Base-by-base conservation (phyloP, 2,329 filamentous ascomycete genomes). In the Dactylellina parvicollis region DNA sequence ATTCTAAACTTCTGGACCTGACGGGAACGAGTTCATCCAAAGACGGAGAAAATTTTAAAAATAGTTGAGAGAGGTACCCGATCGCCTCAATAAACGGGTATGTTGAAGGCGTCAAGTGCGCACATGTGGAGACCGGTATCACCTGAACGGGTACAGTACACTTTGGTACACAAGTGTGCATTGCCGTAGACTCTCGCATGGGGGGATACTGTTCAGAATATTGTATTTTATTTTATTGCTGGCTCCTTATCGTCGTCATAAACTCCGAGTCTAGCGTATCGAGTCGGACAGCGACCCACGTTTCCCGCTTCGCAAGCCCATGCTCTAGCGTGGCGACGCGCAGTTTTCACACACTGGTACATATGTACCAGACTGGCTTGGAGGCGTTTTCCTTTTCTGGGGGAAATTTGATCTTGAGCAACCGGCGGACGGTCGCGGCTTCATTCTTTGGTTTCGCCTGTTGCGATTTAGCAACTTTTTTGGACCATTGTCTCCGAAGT, bases 401-500 rank as follows among this genome's bases (percentile, higher is more conserved):
- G 49, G 59, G 49, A 65, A 50, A 55, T 65, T 54, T 30, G 42
- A 26, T 49, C 12, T 28, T 34, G 49, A 54, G 44, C 28, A n/a
- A 20, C 36, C 34, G 44, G 34, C 34, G 34, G 16, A 24, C 50
- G 18, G 28, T 65, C 40, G 40, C 60, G 46, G 47, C 42, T 26
- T 36, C 28, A 30, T 40, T 28, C 28, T n/a, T 18, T 14, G 22
- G 42, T 38, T 46, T 30, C 42, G 60, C 32, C 34, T 24, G 49
- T 55, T 47, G 38, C 26, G 18, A 30, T 20, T n/a, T 49, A 28
- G 42, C 16, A 18, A 42, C 2, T 28, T 26, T 49, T n/a, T 65
- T n/a, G n/a, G n/a, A n/a, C n/a, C n/a, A n/a, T n/a, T 56, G 49
- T 50, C 44, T 67, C 62, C 62, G 62, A 44, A 30, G 30, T n/a